Evolutionary conservation across 768 basidiomycete species (phyloP), one percentile per base, ranked within the genome.

Genomic region (Cyclocybe cylindracea): DNA sequence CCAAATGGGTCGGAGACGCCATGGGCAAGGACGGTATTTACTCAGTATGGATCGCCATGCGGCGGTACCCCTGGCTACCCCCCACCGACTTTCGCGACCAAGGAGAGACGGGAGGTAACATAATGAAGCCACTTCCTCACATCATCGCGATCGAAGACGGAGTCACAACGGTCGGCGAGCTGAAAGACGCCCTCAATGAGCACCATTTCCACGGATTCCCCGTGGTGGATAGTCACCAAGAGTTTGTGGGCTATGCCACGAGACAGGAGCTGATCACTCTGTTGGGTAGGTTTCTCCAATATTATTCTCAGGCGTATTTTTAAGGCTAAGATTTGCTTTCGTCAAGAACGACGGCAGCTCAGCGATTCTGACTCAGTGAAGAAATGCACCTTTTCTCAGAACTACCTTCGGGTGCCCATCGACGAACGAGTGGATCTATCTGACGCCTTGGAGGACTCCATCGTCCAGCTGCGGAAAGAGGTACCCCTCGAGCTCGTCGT

Each of bases 1-100:
- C 86, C 7, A 89, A 89, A 71, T 89, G 84, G 83, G 83, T 89
- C 8, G 87, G 82, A 6, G 87, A 89, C 60, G 86, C 85, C 10
- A 73, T 86, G 48, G 83, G 81, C 3, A 79, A 78, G 53, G 85
- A 86, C 54, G 86, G 86, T 11, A 87, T 87, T 41, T 89, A 88
- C 61, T 67, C 83, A 29, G 79, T 79, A 13, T 88, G 87, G 87
- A 88, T 88, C 49, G 80, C 85, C 8, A 78, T 88, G 77, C 75
- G 79, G 50, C 75, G 77, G 32, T 89, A 88, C 60, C 84, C 87
- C 2, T 89, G 86, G 85, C 75, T 89, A 4, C 79, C 86, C 10
- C 78, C 82, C 14, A 71, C 78, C 19, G 82, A 86, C 55, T 85
- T 84, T 65, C 79, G 81, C 39, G 87, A 89, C 64, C 71, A 73